Evolutionary conservation across 371 early-diverging fungal genomes (phyloP).

Genomic region (Mortierella sp.): DNA sequence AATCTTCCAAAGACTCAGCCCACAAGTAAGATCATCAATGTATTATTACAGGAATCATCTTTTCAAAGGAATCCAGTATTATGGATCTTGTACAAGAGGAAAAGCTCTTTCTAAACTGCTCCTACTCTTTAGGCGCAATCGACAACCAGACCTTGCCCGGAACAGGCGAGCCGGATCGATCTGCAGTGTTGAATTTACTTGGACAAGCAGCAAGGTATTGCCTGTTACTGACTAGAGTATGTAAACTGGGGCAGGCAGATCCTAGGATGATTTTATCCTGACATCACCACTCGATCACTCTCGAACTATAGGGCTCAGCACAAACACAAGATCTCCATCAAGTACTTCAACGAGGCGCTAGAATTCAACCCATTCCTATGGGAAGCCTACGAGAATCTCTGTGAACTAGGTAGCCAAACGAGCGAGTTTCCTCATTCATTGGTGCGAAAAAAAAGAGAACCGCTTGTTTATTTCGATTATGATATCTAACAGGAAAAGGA

Average conservation of each 20-base stretch:
- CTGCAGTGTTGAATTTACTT: slow-evolving; percentile 56
- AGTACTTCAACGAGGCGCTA: slow-evolving; percentile 57
- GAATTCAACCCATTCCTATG: slow-evolving; percentile 68
- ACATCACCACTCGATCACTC: neutral
- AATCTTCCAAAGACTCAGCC: neutral
- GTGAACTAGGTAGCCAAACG: slow-evolving; percentile 59
- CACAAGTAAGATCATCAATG: too few relatives aligned
- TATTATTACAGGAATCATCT: too few relatives aligned
- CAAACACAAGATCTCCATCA: slow-evolving; percentile 54
- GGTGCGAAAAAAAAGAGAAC: neutral
- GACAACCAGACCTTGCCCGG: neutral
- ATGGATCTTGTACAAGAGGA: too few relatives aligned
- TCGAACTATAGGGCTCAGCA: slow-evolving; percentile 51
- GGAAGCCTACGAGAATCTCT: slow-evolving; percentile 65
- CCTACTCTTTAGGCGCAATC: too few relatives aligned
- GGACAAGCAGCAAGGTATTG: slow-evolving; percentile 56
- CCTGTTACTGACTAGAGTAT: slow-evolving; percentile 12
- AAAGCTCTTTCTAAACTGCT: too few relatives aligned
- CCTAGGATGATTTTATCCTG: neutral
- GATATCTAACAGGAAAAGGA: slow-evolving; percentile 12
- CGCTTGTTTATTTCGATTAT: slow-evolving; percentile 1
- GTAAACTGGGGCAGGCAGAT: neutral
- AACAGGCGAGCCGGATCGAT: slow-evolving; percentile 46
- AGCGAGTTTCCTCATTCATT: neutral
- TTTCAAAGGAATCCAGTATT: too few relatives aligned